These are phyloP conservation scores for Aurifilum marmelostoma DNA, from an alignment of 2,329 filamentous ascomycete species.

Conservation along the genomic window DNA sequence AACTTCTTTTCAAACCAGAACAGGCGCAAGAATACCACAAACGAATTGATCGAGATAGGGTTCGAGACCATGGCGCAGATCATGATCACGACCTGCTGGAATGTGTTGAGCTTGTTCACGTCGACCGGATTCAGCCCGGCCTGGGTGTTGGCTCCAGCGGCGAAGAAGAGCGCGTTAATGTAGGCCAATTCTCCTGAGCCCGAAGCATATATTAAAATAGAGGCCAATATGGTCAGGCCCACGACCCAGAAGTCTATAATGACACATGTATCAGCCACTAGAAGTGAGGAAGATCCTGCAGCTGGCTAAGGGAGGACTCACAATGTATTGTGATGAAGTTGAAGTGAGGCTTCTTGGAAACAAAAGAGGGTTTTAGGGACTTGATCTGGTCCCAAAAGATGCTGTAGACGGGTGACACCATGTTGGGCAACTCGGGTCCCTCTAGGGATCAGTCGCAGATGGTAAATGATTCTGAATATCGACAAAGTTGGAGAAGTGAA, in stretches of 20 bases:
- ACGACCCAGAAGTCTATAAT: constrained; percentile 77
- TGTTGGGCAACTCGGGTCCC: constrained; percentile 9
- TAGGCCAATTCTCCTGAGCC: constrained; percentile 66
- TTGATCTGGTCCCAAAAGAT: constrained; percentile 48
- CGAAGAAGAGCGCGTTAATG: constrained; percentile 87
- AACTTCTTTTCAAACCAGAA: constrained; percentile 99
- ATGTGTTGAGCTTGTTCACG: constrained; percentile 68
- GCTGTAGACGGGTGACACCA: constrained; percentile 28
- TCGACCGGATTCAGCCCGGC: constrained; percentile 86
- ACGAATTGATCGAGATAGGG: constrained; percentile 81
- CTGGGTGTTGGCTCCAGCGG: constrained; percentile 85
- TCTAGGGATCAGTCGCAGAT: neutral
- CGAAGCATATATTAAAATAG: constrained; percentile 72
- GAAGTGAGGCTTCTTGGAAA: constrained; percentile 67
- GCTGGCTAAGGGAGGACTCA: constrained; percentile 46
- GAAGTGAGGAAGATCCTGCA: neutral
- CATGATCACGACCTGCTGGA: constrained; percentile 75
- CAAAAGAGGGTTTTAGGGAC: constrained; percentile 58
- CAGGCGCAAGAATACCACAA: constrained; percentile 86
- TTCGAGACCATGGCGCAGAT: constrained; percentile 74
- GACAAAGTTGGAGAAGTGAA: constrained; percentile 4
- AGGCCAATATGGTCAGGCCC: constrained; percentile 70
- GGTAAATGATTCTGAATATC: neutral
- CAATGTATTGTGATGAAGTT: constrained; percentile 84
- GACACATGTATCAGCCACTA: neutral